These are phyloP conservation scores for Hypocreales sp. DNA, from an alignment of 2,329 filamentous ascomycete species.

Conservation along the genomic window DNA sequence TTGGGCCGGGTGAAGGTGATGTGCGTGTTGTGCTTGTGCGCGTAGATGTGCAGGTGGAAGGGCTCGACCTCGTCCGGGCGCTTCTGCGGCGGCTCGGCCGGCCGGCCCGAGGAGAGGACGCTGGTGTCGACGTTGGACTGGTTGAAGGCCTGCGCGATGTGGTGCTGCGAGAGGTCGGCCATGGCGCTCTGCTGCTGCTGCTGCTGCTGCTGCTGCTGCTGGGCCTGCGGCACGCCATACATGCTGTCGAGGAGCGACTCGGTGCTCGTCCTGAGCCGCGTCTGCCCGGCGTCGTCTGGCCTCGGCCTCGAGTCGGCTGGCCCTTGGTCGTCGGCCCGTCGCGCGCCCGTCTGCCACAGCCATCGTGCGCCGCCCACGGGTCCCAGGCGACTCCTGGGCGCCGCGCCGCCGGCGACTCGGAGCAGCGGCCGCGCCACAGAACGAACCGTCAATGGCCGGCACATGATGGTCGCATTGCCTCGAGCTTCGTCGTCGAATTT, in stretches of 20 bases:
- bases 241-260: slow-evolving; percentile 20
- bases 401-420: slow-evolving; percentile 9
- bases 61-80: slow-evolving; percentile 30
- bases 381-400: slow-evolving; percentile 8
- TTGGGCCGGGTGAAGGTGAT: slow-evolving; percentile 78
- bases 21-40: slow-evolving; percentile 89
- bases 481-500: slow-evolving; percentile 1
- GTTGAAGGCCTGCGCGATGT: slow-evolving; percentile 22
- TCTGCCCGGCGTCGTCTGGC: too few relatives aligned
- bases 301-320: slow-evolving; percentile 9
- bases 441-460: slow-evolving; percentile 24
- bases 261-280: too few relatives aligned
- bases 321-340: slow-evolving; percentile 10
- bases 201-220: too few relatives aligned
- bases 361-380: slow-evolving; percentile 14
- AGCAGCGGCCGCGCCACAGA: slow-evolving; percentile 24
- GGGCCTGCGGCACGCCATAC: slow-evolving; percentile 14
- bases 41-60: slow-evolving; percentile 76
- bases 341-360: slow-evolving; percentile 23
- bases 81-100: slow-evolving; percentile 1
- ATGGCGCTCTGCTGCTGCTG: slow-evolving; percentile 14
- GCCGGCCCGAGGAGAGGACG: slow-evolving; percentile 12
- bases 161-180: slow-evolving; percentile 18
- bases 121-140: slow-evolving; percentile 18
- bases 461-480: slow-evolving; percentile 24